phyloP scores from a whole-genome alignment of 768 basidiomycete species.

The Rhizopogon vesiculosus region DNA sequence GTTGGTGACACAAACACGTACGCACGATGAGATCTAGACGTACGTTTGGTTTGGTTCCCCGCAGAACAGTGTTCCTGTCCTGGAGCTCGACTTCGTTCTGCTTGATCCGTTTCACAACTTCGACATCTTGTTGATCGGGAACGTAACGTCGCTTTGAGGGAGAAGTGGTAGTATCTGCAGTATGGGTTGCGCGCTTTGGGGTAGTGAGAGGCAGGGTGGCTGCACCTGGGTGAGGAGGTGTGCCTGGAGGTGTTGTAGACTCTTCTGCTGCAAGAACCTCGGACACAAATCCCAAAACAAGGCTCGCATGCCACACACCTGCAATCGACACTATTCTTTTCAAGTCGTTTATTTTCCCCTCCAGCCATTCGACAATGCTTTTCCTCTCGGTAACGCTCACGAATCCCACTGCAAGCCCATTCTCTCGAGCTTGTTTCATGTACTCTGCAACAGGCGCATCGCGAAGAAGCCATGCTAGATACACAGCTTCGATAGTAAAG shows the following conservation, averaged over 20 bases:
- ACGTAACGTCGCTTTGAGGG: constrained; percentile 75
- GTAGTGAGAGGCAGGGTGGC: constrained; percentile 15
- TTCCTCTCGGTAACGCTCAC: constrained; percentile 88
- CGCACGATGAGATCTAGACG: constrained; percentile 18
- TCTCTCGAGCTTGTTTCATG: constrained; percentile 78
- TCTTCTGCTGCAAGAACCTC: constrained; percentile 28
- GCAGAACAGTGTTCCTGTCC: constrained; percentile 78
- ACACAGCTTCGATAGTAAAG: constrained; percentile 77
- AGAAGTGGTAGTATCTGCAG: constrained; percentile 33
- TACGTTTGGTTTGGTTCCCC: constrained; percentile 83
- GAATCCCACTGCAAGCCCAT: constrained; percentile 66
- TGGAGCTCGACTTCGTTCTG: constrained; percentile 73
- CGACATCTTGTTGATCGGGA: constrained; percentile 70
- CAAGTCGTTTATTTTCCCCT: constrained; percentile 39
- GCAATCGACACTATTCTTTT: constrained; percentile 20
- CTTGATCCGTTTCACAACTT: constrained; percentile 80
- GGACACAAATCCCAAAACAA: not conserved
- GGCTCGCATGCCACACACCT: constrained; percentile 9
- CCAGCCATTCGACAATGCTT: constrained; percentile 81
- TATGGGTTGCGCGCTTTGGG: constrained; percentile 16
- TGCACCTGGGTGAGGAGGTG: constrained; percentile 31
- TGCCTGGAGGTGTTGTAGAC: constrained; percentile 59
- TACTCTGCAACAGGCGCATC: constrained; percentile 81
- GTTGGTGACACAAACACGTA: not conserved
- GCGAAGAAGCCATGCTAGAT: constrained; percentile 76